These are phyloP conservation scores for Penicillium mononematosum DNA, from an alignment of 495 filamentous ascomycete genomes.

Conservation along the genomic window DNA sequence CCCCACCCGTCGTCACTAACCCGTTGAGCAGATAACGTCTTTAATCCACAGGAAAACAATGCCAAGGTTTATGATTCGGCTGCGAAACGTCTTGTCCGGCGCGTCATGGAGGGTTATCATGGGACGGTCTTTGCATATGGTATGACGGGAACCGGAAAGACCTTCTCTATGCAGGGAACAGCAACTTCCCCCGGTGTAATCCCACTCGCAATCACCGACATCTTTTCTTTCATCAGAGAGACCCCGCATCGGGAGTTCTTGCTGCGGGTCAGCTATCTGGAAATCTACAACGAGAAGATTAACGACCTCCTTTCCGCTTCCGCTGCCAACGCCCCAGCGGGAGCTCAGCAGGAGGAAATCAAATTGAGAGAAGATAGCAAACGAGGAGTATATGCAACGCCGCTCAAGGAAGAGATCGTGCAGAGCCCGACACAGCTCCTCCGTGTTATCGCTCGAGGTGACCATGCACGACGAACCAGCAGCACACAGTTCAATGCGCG, in stretches of 20 bases:
- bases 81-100: slow-evolving; percentile 88
- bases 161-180: slow-evolving; percentile 98
- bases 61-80: slow-evolving; percentile 88
- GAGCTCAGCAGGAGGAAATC: slow-evolving; percentile 76
- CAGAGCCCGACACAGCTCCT: slow-evolving; percentile 95
- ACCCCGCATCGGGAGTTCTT: slow-evolving; percentile 93
- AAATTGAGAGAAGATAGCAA: slow-evolving; percentile 95
- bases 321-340: slow-evolving; percentile 45
- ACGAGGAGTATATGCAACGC: slow-evolving; percentile 92
- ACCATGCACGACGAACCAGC: slow-evolving; percentile 81
- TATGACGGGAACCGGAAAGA: slow-evolving; percentile 98
- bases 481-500: slow-evolving; percentile 96
- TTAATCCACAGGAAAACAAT: slow-evolving; percentile 88
- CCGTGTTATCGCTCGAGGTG: slow-evolving; percentile 90
- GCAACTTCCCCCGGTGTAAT: slow-evolving; percentile 97
- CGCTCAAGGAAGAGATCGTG: slow-evolving; percentile 96
- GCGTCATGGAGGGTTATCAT: slow-evolving; percentile 99
- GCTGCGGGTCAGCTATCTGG: slow-evolving; percentile 93
- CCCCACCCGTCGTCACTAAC: slow-evolving; percentile 7
- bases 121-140: slow-evolving; percentile 98
- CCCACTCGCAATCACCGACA: slow-evolving; percentile 94
- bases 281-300: slow-evolving; percentile 98
- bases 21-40: slow-evolving; percentile 77
- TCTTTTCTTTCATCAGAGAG: slow-evolving; percentile 97
- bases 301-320: slow-evolving; percentile 86